Evolutionary conservation across 768 basidiomycete genomes (phyloP), one percentile per base, ranked within the genome.

Genomic region (Panellus pusillus): DNA sequence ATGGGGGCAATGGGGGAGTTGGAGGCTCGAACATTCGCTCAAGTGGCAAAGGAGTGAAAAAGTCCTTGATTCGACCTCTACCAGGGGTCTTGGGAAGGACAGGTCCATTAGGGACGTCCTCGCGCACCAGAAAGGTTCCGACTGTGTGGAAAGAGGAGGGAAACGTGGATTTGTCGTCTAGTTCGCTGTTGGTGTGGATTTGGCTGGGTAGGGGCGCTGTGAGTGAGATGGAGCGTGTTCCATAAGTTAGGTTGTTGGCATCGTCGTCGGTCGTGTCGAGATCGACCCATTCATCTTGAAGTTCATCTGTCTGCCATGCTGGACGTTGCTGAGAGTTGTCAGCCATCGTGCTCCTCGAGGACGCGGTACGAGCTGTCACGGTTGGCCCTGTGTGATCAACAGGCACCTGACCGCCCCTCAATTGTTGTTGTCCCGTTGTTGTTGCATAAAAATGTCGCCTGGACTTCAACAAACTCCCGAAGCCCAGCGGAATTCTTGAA

Each of bases 21-120:
- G 94, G 94, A 8, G 94, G 94, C 57, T 95, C 90, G 61, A 96
- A 97, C 91, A 97, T 93, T 50, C 79, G 81, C 70, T 97, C 93
- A 9, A 97, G 76, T 20, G 87, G 86, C 49, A 93, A 68, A 0
- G 93, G 92, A 50, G 86, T 91, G 74, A 98, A 98, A 66, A 98
- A 83, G 69, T 89, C 84, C 70, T 89, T 92, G 42, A 85, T 79
- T 66, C 83, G 83, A 55, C 75, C 70, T 39, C 74, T 73, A 19
- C 81, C 84, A 9, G 87, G 87, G 9, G 87, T 87, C 64, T 82
- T 85, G 45, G 84, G 83, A 15, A 87, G 67, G 39, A 88, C 63
- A 0, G 82, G 80, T 6, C 70, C 73, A 40, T 74, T 65, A 6
- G 79, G 80, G 32, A 83, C 72, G 59, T 89, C 88, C 58, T 89